Percentiles rank a stretch among this genome's conserved stretches.
These are phyloP conservation scores for Fusarium albidum DNA, from an alignment of 2,329 filamentous ascomycete genomes.

Conservation along the genomic window DNA sequence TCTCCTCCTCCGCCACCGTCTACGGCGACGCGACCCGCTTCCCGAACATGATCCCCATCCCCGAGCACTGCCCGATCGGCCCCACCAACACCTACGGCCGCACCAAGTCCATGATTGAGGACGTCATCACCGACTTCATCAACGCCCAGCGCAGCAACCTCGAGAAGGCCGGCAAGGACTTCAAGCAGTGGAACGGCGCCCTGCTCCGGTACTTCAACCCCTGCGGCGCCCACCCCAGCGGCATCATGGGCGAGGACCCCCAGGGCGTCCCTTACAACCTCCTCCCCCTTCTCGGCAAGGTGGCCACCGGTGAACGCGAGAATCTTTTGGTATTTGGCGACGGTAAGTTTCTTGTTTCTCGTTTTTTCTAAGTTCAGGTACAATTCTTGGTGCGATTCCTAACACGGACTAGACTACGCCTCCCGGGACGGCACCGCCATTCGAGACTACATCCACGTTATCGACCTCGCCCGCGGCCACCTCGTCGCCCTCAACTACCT, in stretches of 20 bases:
- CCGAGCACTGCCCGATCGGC: conserved; percentile 93
- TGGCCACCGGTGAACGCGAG: conserved; percentile 92
- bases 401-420: conserved; percentile 73
- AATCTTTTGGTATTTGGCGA: conserved; percentile 96
- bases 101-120: conserved; percentile 93
- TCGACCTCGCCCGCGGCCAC: conserved; percentile 88
- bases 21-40: conserved; percentile 98
- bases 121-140: conserved; percentile 89
- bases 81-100: conserved; percentile 98
- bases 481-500: conserved; percentile 91
- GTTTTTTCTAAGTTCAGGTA: no score
- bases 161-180: conserved; percentile 79
- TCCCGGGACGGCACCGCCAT: conserved; percentile 94
- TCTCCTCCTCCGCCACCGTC: conserved; percentile 97
- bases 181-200: conserved; percentile 89
- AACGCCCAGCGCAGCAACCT: conserved; percentile 85
- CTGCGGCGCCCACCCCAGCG: conserved; percentile 90
- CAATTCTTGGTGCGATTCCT: conserved; percentile 15
- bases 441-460: conserved; percentile 97
- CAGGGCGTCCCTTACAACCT: conserved; percentile 96
- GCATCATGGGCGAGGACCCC: conserved; percentile 98
- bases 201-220: conserved; percentile 98
- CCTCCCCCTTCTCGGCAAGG: conserved; percentile 91
- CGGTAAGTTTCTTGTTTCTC: conserved; percentile 63
- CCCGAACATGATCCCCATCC: conserved; percentile 98